Conservation (phyloP, 2,329 filamentous ascomycete genomes). For the Trichoderma cornu-damae region DNA sequence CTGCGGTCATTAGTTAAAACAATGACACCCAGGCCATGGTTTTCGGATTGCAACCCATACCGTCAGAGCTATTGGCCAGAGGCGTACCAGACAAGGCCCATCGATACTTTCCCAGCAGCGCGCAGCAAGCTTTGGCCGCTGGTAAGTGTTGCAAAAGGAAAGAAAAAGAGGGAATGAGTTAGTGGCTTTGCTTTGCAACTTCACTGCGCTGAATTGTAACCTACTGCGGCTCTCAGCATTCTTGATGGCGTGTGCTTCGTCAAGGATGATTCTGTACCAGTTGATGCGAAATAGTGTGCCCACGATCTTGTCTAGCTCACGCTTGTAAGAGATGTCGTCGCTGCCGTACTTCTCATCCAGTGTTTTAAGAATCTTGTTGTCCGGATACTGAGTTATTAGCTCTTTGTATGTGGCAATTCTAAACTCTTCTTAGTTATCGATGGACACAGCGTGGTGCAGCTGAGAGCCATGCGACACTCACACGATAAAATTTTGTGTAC, state of each 20-base stretch:
- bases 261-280: slow-evolving; percentile 50
- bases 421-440: neutral
- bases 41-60: slow-evolving; percentile 22
- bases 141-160: neutral
- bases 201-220: slow-evolving; percentile 6
- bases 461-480: neutral
- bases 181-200: too few relatives aligned
- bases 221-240: slow-evolving; percentile 37
- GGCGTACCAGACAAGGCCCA: slow-evolving; percentile 38
- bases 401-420: slow-evolving; percentile 31
- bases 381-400: slow-evolving; percentile 22
- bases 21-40: neutral
- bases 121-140: slow-evolving; percentile 25
- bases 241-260: slow-evolving; percentile 54
- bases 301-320: slow-evolving; percentile 33
- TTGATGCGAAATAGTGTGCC: slow-evolving; percentile 28
- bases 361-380: rapidly evolving
- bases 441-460: too few relatives aligned
- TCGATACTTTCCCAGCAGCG: slow-evolving; percentile 28
- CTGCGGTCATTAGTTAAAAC: slow-evolving; percentile 26
- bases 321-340: slow-evolving; percentile 22
- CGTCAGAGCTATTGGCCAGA: slow-evolving; percentile 29
- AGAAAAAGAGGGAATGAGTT: neutral
- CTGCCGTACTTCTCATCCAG: neutral
- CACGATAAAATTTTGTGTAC: neutral